Conservation (phyloP, 1,139 yeast species). For the Waltiozyma sp. region DNA sequence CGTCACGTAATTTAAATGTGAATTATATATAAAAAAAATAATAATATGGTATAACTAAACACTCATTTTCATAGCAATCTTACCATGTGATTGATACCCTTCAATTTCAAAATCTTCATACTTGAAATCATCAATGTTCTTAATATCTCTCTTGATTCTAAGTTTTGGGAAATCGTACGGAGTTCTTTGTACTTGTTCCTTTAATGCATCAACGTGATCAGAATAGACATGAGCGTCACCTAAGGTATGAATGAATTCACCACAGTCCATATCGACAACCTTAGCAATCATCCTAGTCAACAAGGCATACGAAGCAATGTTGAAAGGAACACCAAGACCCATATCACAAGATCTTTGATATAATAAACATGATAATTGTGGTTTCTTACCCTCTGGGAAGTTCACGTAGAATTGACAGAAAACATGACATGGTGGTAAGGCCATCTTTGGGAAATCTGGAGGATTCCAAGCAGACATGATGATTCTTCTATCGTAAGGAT, state of each 20-base stretch:
- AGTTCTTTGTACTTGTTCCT: constrained; percentile 60
- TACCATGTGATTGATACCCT: constrained; percentile 71
- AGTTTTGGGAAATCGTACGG: constrained; percentile 79
- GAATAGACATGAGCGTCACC: constrained; percentile 95
- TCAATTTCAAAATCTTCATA: constrained; percentile 77
- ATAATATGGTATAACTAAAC: too few species aligned
- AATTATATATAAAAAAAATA: too few species aligned
- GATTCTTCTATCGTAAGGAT: constrained; percentile 90
- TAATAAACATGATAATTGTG: constrained; percentile 72
- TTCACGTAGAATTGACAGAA: constrained; percentile 90
- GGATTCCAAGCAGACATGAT: constrained; percentile 98
- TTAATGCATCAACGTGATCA: constrained; percentile 86
- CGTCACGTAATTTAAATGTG: neutral
- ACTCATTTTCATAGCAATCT: constrained; percentile 81
- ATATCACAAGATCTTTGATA: constrained; percentile 98
- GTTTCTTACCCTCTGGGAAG: constrained; percentile 51
- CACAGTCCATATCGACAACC: constrained; percentile 86
- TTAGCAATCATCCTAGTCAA: constrained; percentile 93
- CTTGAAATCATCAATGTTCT: constrained; percentile 73
- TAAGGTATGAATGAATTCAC: constrained; percentile 88
- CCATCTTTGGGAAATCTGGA: constrained; percentile 87
- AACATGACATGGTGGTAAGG: constrained; percentile 96
- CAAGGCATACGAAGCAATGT: constrained; percentile 91
- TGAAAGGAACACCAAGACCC: constrained; percentile 98
- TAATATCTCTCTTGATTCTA: constrained; percentile 53